Base-by-base conservation (phyloP, 768 basidiomycete species). In the Russula abietina region DNA sequence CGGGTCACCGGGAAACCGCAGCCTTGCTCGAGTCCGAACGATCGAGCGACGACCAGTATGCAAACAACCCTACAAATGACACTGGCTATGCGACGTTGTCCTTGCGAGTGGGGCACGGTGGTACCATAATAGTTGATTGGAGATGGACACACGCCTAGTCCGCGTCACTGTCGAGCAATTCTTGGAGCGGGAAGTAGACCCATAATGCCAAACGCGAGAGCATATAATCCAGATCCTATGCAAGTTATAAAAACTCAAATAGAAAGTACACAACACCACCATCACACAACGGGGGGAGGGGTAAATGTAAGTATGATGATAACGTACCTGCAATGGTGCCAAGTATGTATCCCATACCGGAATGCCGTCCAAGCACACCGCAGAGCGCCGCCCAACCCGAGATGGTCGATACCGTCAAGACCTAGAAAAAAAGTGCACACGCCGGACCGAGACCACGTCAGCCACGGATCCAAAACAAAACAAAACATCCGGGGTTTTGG, bases 171-270 rank as follows among this genome's bases (percentile, higher is more conserved):
- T 2, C 67, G 61, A 19, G 55, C 59, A 24, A 67, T 56, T 28
- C 65, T 62, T 33, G 88, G 88, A 28, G 81, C 81, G 16, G 88
- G 87, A 56, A 91, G 74, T 24, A 91, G 76, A 3, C 88, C 89
- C 60, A 91, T 79, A 39, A 89, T 72, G n/a, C 89, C 89, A 69
- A 91, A 88, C 22, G 76, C 76, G 46, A 89, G 77, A 9, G 83
- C 83, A 67, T 91, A 91, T 51, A 89, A 71, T 11, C 84, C 86
- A 12, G 83, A 84, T 12, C 86, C 89, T 91, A 67, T 51, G 48
- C 22, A 22, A 11, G 10, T 12, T 8, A 17, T 17, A 7, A 39
- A 17, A 51, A 51, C 14, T 10, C 50, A 7, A 24, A 16, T 10
- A 36, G 50, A 45, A 60, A 26, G 6, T 14, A 14, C 3, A 46